phyloP scores from a whole-genome alignment of 2,329 filamentous ascomycete species.

The Xylaria sp. region DNA sequence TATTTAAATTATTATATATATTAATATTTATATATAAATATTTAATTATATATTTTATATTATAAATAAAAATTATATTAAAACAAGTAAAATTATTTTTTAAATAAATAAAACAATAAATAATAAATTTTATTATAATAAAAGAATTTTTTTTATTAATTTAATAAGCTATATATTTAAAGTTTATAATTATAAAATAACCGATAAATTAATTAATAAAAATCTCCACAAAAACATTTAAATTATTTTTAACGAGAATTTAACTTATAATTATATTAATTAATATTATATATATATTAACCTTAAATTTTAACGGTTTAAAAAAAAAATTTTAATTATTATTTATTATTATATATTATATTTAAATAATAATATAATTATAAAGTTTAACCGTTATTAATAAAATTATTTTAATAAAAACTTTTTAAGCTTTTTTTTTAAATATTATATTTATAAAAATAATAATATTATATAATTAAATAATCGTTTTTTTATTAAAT shows the following conservation, averaged over 20 bases:
- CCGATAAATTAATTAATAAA: neutral
- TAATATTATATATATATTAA: neutral
- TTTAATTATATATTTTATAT: neutral
- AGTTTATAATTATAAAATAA: neutral
- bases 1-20: slow-evolving; percentile 11
- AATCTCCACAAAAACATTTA: neutral
- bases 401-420: neutral
- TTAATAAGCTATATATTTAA: neutral
- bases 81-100: neutral
- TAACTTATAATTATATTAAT: neutral
- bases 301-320: neutral
- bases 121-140: neutral
- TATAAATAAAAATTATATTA: neutral
- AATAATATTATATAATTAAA: neutral
- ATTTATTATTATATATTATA: neutral
- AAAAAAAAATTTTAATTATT: neutral
- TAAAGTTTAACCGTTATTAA: neutral
- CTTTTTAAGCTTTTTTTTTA: neutral
- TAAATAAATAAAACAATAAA: neutral
- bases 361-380: neutral
- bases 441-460: neutral
- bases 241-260: neutral
- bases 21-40: neutral
- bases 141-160: neutral
- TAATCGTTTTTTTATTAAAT: neutral